Evolutionary conservation across 2,329 filamentous ascomycete species (phyloP), one percentile per base, ranked within the genome.

Genomic region (Hypoxylon sp.): DNA sequence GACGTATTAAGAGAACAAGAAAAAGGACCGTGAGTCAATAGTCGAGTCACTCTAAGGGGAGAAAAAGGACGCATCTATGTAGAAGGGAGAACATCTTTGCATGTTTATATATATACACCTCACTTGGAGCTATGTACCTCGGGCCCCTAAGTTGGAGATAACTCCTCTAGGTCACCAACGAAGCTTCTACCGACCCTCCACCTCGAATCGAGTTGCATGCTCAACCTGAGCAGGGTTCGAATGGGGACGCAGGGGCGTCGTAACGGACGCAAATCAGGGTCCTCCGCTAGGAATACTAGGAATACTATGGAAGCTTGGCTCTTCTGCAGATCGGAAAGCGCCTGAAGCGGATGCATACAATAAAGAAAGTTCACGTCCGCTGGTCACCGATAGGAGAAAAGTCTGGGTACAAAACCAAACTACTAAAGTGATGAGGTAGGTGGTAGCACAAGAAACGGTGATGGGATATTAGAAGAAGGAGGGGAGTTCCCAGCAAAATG

Each of bases 261-360:
- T 12, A 64, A 52, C 52, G 37, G 32, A 62, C 58, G 47, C 54
- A 63, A 61, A 63, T 65, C 61, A 55, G 66, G 63, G 62, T 48
- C 61, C 48, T 56, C 16, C 21, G 16, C 47, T 34, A 54, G 34
- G 21, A 3, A 27, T 6, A 27, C 6, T 27, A 27, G 25, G 61
- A 21, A 29, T 3, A 53, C 32, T 32, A 27, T 6, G 25, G 25
- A 48, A 68, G 58, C 34, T 53, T 57, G 53, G 41, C 52, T 45
- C 32, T 63, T 12, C 39, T 67, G 63, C 67, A 64, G 63, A 56
- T 68, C 69, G 69, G 69, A 70, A 67, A 65, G 60, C 69, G 69
- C 69, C 69, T 71, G 62, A 45, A 50, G 57, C 67, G 66, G 67
- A n/a, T 64, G 46, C 50, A 56, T 54, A 37, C 30, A 56, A 60